Conservation (phyloP, 2,329 filamentous ascomycete species). For the Cryphonectria parasitica region DNA sequence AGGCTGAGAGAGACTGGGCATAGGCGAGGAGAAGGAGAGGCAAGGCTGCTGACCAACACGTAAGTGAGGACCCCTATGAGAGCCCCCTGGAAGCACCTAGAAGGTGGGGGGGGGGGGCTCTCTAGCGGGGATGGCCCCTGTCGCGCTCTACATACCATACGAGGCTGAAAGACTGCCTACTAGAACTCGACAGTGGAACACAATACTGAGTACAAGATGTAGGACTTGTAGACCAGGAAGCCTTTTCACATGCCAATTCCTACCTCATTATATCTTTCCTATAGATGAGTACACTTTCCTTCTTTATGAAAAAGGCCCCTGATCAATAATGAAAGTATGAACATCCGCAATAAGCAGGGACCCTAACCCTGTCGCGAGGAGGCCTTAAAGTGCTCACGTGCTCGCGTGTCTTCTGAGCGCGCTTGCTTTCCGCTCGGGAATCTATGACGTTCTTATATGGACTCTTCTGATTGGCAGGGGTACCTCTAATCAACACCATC, state of each 20-base stretch:
- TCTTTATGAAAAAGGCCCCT: not conserved
- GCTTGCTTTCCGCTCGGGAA: not conserved
- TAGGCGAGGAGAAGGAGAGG: conserved; percentile 13
- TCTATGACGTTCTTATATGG: conserved; percentile 16
- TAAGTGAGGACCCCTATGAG: conserved; percentile 15
- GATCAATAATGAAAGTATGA: not conserved
- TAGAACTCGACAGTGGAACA: not conserved
- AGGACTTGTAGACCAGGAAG: not conserved
- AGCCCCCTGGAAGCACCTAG: conserved; percentile 19
- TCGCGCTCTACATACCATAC: not conserved
- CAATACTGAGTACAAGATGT: not conserved
- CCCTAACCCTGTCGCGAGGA: not conserved
- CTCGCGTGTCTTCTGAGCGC: conserved; percentile 9
- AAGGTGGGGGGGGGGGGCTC: conserved; percentile 11
- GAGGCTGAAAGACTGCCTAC: not conserved
- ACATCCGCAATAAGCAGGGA: not conserved
- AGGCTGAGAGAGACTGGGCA: conserved; percentile 34
- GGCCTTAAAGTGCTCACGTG: conserved; percentile 15
- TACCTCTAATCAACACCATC: too few relatives aligned
- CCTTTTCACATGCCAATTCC: not conserved
- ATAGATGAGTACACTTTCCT: too few relatives aligned
- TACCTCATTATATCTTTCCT: too few relatives aligned
- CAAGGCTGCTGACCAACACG: conserved; percentile 27
- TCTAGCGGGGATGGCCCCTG: conserved; percentile 11
- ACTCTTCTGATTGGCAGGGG: conserved; percentile 11